These are phyloP conservation scores for Tulasnella sp. DNA, from an alignment of 768 basidiomycete genomes.

Conservation along the genomic window DNA sequence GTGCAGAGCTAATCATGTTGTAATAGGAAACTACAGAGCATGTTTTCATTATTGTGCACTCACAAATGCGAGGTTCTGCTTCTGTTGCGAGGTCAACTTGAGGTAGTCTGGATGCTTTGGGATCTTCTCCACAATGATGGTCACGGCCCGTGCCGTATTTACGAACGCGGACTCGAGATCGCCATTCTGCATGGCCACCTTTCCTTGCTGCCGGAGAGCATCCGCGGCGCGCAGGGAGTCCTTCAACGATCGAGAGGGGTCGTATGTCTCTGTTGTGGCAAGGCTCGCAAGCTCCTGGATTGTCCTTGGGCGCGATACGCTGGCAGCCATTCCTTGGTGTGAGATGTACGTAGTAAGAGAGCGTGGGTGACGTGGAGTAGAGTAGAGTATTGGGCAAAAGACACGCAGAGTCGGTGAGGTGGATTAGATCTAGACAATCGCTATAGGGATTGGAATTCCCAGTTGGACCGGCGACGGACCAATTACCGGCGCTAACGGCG, in stretches of 20 bases:
- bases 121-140: constrained; percentile 68
- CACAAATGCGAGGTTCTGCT: constrained; percentile 59
- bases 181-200: constrained; percentile 23
- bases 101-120: constrained; percentile 60
- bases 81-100: constrained; percentile 46
- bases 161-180: constrained; percentile 67
- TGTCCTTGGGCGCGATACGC: constrained; percentile 1
- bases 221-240: constrained; percentile 20
- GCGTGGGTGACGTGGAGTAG: too few relatives aligned
- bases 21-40: constrained; percentile 13
- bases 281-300: constrained; percentile 21
- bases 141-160: constrained; percentile 60
- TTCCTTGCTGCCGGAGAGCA: constrained; percentile 16
- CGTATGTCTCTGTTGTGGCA: constrained; percentile 16
- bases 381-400: too few relatives aligned
- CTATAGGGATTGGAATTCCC: too few relatives aligned
- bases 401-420: too few relatives aligned
- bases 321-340: too few relatives aligned
- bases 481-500: too few relatives aligned
- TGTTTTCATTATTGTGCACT: constrained; percentile 27
- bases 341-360: too few relatives aligned
- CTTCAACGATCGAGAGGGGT: constrained; percentile 15
- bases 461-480: too few relatives aligned
- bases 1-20: background rate
- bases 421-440: too few relatives aligned